Percentiles rank a stretch among this genome's conserved stretches.
Conservation (phyloP, 2,329 filamentous ascomycete species). For the Akanthomyces dipterigenus region DNA sequence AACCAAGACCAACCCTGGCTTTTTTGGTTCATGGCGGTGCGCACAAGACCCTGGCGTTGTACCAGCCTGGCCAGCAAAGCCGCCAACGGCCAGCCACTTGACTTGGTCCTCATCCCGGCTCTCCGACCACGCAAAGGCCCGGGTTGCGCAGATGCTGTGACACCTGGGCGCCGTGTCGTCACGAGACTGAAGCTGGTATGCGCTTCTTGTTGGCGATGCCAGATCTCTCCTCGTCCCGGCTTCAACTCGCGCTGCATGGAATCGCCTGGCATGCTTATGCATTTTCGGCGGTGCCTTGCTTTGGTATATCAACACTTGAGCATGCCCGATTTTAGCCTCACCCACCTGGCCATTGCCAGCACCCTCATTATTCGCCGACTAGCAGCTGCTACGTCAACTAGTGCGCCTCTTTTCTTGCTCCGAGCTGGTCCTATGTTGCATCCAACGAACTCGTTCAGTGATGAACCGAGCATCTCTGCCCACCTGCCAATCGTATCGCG, state of each 20-base stretch:
- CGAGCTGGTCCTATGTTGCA: background rate
- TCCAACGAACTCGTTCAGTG: background rate
- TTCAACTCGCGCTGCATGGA: background rate
- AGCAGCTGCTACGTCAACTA: slow-evolving; percentile 9
- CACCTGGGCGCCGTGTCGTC: background rate
- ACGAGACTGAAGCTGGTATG: background rate
- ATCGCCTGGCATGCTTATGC: background rate
- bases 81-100: slow-evolving; percentile 5
- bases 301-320: background rate
- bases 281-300: slow-evolving; percentile 5
- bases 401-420: background rate
- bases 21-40: background rate
- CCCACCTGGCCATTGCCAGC: background rate
- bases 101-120: background rate
- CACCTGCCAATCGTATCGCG: slow-evolving; percentile 1
- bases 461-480: background rate
- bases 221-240: background rate
- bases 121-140: background rate
- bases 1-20: slow-evolving; percentile 6
- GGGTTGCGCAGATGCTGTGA: background rate
- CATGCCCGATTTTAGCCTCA: slow-evolving; percentile 9
- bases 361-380: background rate
- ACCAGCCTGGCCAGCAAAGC: background rate
- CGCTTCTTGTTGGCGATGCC: background rate
- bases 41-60: background rate